phyloP scores from a whole-genome alignment of 768 basidiomycete species.

The Cubamyces sp. region DNA sequence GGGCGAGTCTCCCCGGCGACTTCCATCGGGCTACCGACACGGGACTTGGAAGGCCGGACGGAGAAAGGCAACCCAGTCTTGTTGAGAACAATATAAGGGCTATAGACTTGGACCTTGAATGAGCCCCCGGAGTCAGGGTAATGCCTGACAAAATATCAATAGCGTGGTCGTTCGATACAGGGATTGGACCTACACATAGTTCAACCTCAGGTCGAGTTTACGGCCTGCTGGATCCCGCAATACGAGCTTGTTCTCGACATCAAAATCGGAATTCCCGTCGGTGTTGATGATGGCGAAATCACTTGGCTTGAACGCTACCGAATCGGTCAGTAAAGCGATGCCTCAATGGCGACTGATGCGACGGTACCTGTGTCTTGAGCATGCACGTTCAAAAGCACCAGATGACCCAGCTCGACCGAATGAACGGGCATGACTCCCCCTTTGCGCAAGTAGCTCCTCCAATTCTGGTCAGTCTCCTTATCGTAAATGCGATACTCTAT shows the following conservation, averaged over 20 bases:
- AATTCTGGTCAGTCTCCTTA: constrained; percentile 92
- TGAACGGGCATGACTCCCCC: constrained; percentile 97
- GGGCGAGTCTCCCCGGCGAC: constrained; percentile 79
- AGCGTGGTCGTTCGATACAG: not conserved
- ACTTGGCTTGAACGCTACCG: constrained; percentile 71
- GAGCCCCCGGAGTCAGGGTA: constrained; percentile 92
- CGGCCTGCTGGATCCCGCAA: constrained; percentile 74
- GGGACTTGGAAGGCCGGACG: constrained; percentile 65
- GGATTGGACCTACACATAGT: constrained; percentile 74
- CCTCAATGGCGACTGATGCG: not conserved
- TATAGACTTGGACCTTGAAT: constrained; percentile 94
- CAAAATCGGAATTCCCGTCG: constrained; percentile 88
- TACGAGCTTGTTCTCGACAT: constrained; percentile 71
- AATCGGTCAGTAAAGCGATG: constrained; percentile 46
- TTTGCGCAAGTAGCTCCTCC: constrained; percentile 89
- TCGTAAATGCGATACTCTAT: constrained; percentile 96
- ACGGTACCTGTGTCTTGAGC: constrained; percentile 86
- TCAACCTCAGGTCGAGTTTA: constrained; percentile 81
- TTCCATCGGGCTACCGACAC: constrained; percentile 68
- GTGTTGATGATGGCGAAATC: constrained; percentile 98
- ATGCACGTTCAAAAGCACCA: constrained; percentile 87
- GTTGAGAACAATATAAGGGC: constrained; percentile 88
- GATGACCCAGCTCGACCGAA: constrained; percentile 88
- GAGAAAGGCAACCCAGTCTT: constrained; percentile 88
- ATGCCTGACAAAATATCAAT: constrained; percentile 46